These are phyloP conservation scores for Trichopus zeylanicus DNA, from an alignment of 116 monocot genomes.

Conservation along the genomic window DNA sequence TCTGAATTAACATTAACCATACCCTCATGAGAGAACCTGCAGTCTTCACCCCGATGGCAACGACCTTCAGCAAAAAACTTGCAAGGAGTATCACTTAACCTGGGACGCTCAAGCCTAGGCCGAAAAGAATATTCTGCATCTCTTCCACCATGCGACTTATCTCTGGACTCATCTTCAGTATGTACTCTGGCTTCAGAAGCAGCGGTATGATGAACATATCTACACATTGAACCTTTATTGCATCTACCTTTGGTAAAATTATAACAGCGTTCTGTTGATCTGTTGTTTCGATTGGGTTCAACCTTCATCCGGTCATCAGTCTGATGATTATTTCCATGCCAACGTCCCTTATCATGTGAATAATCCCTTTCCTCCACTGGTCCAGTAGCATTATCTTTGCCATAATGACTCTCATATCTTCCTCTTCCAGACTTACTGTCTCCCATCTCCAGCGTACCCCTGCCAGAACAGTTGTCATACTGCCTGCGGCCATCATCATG, in stretches of 20 bases:
- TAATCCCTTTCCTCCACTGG: constrained; percentile 22
- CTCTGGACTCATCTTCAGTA: constrained; percentile 17
- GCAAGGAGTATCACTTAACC: constrained; percentile 25
- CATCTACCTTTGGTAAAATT: constrained; percentile 46
- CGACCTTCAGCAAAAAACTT: constrained; percentile 50
- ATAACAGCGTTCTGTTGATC: constrained; percentile 20
- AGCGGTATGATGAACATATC: constrained; percentile 27
- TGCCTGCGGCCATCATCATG: constrained; percentile 41
- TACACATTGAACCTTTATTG: constrained; percentile 37
- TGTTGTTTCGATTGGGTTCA: constrained; percentile 15
- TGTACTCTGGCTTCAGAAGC: constrained; percentile 22
- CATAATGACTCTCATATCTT: constrained; percentile 8
- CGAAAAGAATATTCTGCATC: constrained; percentile 15
- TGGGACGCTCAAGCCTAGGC: constrained; percentile 20
- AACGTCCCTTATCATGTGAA: constrained; percentile 14
- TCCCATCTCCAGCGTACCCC: neutral
- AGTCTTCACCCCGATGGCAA: constrained; percentile 38
- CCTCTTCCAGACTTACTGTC: constrained; percentile 22
- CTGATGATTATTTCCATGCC: constrained; percentile 10
- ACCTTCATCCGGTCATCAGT: constrained; percentile 8
- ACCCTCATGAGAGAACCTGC: constrained; percentile 37
- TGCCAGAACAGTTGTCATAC: constrained; percentile 15
- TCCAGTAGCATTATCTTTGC: constrained; percentile 13
- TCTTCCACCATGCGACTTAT: constrained; percentile 17
- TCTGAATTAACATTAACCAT: constrained; percentile 1